These are phyloP conservation scores for Bruguiera parviflora DNA, from an alignment of 345 rosid species.

Conservation along the genomic window DNA sequence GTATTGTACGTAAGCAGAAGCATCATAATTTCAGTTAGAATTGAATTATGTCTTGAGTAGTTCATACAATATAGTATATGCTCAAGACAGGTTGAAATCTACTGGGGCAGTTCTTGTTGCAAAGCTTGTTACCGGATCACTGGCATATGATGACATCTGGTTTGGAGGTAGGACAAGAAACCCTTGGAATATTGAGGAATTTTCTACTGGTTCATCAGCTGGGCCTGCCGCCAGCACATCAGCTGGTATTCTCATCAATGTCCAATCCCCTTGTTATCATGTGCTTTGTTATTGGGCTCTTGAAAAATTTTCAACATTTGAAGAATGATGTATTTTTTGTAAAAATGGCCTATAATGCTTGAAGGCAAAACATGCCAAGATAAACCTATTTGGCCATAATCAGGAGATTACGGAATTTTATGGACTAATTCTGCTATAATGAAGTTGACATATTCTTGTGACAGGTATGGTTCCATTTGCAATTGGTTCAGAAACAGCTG, in stretches of 20 bases:
- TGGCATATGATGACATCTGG: constrained; percentile 92
- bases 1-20: constrained; percentile 22
- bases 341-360: background rate
- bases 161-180: constrained; percentile 83
- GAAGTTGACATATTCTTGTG: background rate
- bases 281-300: background rate
- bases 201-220: constrained; percentile 85
- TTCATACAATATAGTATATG: background rate
- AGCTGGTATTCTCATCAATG: constrained; percentile 49
- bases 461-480: constrained; percentile 89
- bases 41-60: background rate
- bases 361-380: background rate
- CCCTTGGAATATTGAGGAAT: constrained; percentile 93
- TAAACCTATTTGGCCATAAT: background rate
- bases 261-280: background rate
- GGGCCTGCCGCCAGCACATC: constrained; percentile 92
- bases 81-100: constrained; percentile 46
- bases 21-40: background rate
- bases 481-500: constrained; percentile 91
- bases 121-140: constrained; percentile 74
- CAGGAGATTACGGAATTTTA: background rate
- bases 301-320: background rate
- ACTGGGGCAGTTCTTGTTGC: constrained; percentile 90
- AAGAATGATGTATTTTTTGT: background rate
- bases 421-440: background rate